phyloP scores from a whole-genome alignment of 345 rosid genomes.

The Aethionema arabicum region DNA sequence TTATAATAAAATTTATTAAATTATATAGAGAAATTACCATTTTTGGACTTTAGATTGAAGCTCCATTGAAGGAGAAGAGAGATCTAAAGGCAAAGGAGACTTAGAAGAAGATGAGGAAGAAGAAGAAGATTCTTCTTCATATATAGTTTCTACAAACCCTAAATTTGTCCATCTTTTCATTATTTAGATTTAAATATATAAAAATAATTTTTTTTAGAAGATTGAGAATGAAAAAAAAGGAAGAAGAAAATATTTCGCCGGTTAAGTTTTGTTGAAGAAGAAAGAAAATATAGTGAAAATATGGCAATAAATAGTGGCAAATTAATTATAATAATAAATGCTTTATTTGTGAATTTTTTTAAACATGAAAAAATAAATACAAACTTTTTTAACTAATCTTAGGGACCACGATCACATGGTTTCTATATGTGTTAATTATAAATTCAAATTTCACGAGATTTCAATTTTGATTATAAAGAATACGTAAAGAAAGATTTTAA shows the following conservation, averaged over 20 bases:
- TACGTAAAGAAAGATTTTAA: too few relatives aligned
- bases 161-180: conserved; percentile 60
- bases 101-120: conserved; percentile 36
- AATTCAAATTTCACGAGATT: conserved; percentile 32
- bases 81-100: conserved; percentile 35
- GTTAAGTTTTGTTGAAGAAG: too few relatives aligned
- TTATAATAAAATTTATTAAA: not conserved
- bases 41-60: conserved; percentile 55
- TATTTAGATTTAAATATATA: not conserved
- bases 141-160: conserved; percentile 74
- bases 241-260: too few relatives aligned
- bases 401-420: conserved; percentile 36
- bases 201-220: not conserved
- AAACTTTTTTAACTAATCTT: conserved; percentile 15
- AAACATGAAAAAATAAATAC: too few relatives aligned
- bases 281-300: too few relatives aligned
- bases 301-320: too few relatives aligned
- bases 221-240: conserved; percentile 9
- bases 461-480: not conserved
- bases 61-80: conserved; percentile 39
- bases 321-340: too few relatives aligned
- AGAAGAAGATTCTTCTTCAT: conserved; percentile 67
- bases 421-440: conserved; percentile 13
- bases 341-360: too few relatives aligned
- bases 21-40: conserved; percentile 42